Base-by-base conservation (phyloP, 2,329 filamentous ascomycete genomes). In the Colletotrichum orchidophilum region DNA sequence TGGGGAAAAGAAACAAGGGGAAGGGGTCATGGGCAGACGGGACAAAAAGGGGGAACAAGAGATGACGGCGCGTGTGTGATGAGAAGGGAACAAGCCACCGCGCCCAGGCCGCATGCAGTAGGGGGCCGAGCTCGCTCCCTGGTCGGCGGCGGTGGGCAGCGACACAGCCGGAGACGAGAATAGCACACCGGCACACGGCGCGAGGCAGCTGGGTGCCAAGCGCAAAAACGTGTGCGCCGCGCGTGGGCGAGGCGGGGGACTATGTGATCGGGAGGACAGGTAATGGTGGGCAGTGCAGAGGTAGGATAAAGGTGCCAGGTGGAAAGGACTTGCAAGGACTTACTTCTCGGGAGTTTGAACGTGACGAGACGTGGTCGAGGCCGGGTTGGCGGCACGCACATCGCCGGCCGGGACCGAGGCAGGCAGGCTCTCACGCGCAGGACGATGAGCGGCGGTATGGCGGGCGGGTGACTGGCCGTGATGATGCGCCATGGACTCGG, bases 381-480 rank as follows among this genome's bases (percentile, higher is more conserved):
- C 80, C 75, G 85, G 84, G 76, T 78, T 85, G 81, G 78, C 81
- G 83, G 73, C 83, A 75, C 79, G 77, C 53, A 79, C 72, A 58
- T 84, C 83, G 75, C 83, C 80, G 74, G 82, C 78, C 70, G 83
- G 83, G 74, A 84, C 83, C 78, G 88, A 83, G 75, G 84, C 84
- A 76, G 88, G 87, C 53, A 90, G 81, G 73, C 82, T 85, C 77
- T 90, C 88, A 75, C 88, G 84, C 68, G 84, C 81, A 72, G 85
- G 84, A 62, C 88, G 84, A 77, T 86, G 85, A 63, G 84, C 83
- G 68, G 81, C 82, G 49, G 80, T 74, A 73, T 83, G 81, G 55
- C 86, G 85, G 65, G 87, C 87, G 55, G 88, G 88, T 70, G 87
- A 89, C 72, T 89, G 87, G 71, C 88, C 87, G 75, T 89, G 87